Percentiles rank a stretch among this genome's conserved stretches.
Evolutionary conservation across 495 filamentous ascomycete species (phyloP).

Genomic region (Penicillium argentinense): DNA sequence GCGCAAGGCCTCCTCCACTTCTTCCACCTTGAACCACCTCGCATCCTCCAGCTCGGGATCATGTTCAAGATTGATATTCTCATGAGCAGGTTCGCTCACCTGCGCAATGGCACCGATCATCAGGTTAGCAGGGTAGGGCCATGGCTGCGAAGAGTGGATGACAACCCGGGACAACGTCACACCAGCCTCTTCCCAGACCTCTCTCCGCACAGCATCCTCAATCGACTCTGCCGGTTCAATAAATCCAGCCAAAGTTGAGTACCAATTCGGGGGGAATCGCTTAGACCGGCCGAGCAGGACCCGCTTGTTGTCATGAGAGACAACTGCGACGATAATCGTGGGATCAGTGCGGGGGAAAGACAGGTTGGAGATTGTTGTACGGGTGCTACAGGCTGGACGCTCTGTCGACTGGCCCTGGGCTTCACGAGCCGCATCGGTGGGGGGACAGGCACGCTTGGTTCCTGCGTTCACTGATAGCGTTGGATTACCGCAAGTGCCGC

Average conservation of each 20-base stretch:
- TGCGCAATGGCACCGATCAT: slow-evolving; percentile 96
- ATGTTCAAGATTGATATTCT: slow-evolving; percentile 78
- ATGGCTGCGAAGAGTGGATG: slow-evolving; percentile 90
- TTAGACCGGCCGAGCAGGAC: slow-evolving; percentile 83
- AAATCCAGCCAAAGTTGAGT: slow-evolving; percentile 89
- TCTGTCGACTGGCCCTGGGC: slow-evolving; percentile 38
- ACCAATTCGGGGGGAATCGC: slow-evolving; percentile 82
- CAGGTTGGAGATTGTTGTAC: slow-evolving; percentile 68
- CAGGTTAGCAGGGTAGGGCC: slow-evolving; percentile 83
- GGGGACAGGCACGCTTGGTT: slow-evolving; percentile 87
- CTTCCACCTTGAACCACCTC: slow-evolving; percentile 70
- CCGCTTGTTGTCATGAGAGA: slow-evolving; percentile 70
- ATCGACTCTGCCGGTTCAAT: slow-evolving; percentile 92
- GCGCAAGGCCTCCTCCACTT: slow-evolving; percentile 60
- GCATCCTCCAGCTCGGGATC: slow-evolving; percentile 91
- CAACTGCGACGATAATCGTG: slow-evolving; percentile 90
- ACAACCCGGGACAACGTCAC: slow-evolving; percentile 83
- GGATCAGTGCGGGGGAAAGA: slow-evolving; percentile 94
- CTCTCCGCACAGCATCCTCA: slow-evolving; percentile 90
- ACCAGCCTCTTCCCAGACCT: slow-evolving; percentile 95
- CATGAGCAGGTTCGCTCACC: slow-evolving; percentile 69
- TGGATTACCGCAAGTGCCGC: slow-evolving; percentile 78
- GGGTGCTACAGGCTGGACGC: slow-evolving; percentile 71
- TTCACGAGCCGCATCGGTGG: slow-evolving; percentile 59
- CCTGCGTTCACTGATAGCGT: slow-evolving; percentile 87